Conservation (phyloP, 257 asterid species). For the Lavandula angustifolia region DNA sequence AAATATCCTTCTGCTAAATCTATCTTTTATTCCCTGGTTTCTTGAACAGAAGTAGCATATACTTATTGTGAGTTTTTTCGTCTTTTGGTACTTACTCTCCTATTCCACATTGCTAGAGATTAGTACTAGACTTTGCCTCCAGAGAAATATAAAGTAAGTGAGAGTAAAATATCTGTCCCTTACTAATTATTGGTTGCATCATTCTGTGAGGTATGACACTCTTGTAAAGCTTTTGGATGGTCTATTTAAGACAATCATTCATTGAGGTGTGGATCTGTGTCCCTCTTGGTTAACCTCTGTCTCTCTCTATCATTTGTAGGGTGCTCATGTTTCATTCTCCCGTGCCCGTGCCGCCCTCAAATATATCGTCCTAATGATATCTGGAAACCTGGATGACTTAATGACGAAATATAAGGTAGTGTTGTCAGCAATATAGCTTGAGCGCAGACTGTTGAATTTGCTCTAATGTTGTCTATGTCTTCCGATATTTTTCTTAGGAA, state of each 20-base stretch:
- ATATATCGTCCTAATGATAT: conserved; percentile 77
- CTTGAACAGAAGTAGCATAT: conserved; percentile 4
- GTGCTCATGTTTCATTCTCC: conserved; percentile 59
- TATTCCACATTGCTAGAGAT: conserved; percentile 18
- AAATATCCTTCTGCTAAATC: neutral
- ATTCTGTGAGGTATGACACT: conserved; percentile 25
- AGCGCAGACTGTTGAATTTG: conserved; percentile 18
- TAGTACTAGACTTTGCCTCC: conserved; percentile 9
- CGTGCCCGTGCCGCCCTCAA: conserved; percentile 95
- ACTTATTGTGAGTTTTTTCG: conserved; percentile 14
- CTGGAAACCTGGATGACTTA: conserved; percentile 91
- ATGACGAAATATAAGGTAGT: conserved; percentile 81
- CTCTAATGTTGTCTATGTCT: conserved; percentile 24
- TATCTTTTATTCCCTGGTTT: neutral
- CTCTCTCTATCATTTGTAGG: conserved; percentile 47
- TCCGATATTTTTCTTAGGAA: conserved; percentile 18
- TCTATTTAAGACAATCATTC: conserved; percentile 29
- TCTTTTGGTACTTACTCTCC: conserved; percentile 1
- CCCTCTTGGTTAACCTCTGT: conserved; percentile 27
- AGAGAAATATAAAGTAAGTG: conserved; percentile 25
- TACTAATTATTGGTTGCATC: neutral
- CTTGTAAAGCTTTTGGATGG: conserved; percentile 20
- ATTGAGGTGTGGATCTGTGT: conserved; percentile 29
- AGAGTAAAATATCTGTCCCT: conserved; percentile 9
- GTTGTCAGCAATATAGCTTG: conserved; percentile 10